phyloP scores from a whole-genome alignment of 257 asterid genomes.

The Solanum okadae region DNA sequence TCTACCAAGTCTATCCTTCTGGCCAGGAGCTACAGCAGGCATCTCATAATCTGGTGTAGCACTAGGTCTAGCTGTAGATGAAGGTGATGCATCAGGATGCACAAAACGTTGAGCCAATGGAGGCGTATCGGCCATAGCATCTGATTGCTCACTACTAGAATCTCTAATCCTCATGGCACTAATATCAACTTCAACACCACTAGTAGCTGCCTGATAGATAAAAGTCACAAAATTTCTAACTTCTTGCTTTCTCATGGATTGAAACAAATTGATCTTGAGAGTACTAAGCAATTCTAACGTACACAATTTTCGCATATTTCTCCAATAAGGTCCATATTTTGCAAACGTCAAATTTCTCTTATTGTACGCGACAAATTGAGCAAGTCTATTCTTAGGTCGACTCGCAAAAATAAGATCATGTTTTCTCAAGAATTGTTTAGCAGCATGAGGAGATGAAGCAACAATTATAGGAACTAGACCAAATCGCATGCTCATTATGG shows the following conservation, averaged over 20 bases:
- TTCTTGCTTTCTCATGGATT: conserved; percentile 11
- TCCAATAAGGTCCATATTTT: conserved; percentile 6
- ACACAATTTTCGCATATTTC: conserved; percentile 8
- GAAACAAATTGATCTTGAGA: background rate
- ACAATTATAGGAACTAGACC: background rate
- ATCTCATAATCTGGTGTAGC: no score
- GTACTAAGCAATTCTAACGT: background rate
- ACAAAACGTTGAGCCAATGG: no score
- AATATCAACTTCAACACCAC: background rate
- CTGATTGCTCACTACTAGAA: no score
- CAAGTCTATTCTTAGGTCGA: background rate
- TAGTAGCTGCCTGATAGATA: background rate
- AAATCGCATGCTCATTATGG: conserved; percentile 3
- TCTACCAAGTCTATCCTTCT: no score
- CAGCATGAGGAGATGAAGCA: conserved; percentile 10
- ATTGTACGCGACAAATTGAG: background rate
- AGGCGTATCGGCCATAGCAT: no score
- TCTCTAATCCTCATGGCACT: background rate
- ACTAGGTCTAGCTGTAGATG: no score
- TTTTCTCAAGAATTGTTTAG: conserved; percentile 7
- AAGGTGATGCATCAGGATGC: no score
- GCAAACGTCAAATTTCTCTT: background rate
- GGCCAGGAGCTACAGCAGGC: no score
- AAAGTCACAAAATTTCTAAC: background rate
- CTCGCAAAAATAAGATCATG: conserved; percentile 4